Base-by-base conservation (phyloP, 2,329 filamentous ascomycete species). In the Neofusicoccum ribis region DNA sequence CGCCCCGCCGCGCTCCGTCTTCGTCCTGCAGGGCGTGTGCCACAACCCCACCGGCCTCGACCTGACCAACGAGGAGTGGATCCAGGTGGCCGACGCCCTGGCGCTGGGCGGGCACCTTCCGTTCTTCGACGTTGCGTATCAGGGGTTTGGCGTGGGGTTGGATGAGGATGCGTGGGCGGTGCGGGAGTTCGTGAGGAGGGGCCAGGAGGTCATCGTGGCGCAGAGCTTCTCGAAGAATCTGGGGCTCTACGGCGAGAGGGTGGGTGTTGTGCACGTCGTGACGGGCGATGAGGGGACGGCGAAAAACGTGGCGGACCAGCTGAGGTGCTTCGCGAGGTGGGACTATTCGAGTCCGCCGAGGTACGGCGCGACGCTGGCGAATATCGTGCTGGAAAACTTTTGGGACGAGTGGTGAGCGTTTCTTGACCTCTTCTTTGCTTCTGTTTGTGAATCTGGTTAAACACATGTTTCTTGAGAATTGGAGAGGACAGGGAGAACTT, bases 171-270 rank as follows among this genome's bases (percentile, higher is more conserved):
- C 73, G 3, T 75, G 69, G 31, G 69, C 69, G 1, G 68, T 78
- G 2, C 70, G 71, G 0, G 54, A 71, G 63, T 75, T 73, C 46
- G 68, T 65, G 49, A 66, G 65, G n/a, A 56, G 58, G 12, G 72
- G 72, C 3, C 66, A 74, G 23, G 76, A 78, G 64, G 66, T 76
- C 36, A 56, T 77, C 3, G 72, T 75, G 5, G 75, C 72, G 49
- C 77, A 79, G 68, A 77, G 76, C 0, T 78, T 79, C 60, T 74
- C 76, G n/a, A 79, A 79, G 70, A 79, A 78, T 65, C 77, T 79
- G 67, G 77, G 71, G 0, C 58, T 79, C 1, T 79, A 79, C 54
- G 76, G 77, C 1, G 75, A 79, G 68, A 69, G 77, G 12, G 71
- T 70, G 27, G 77, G 77, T 1, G 75, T 71, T 2, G 67, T 77